These are phyloP conservation scores for Chaetomium fimeti DNA, from an alignment of 495 filamentous ascomycete species.

Conservation along the genomic window DNA sequence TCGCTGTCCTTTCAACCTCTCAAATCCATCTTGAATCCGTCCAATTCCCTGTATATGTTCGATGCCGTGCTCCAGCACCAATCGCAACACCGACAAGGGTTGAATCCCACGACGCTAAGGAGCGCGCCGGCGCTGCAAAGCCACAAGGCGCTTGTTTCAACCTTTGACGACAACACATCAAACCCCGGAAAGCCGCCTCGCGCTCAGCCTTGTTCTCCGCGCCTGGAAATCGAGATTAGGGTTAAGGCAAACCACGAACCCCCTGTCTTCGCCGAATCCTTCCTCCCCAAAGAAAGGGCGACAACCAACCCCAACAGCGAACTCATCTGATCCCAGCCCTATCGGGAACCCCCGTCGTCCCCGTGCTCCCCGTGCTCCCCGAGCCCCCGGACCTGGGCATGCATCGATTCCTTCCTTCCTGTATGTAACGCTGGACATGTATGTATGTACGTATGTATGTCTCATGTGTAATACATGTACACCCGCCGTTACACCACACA, in stretches of 20 bases:
- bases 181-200: not conserved
- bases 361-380: not conserved
- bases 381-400: not conserved
- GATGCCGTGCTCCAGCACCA: not conserved
- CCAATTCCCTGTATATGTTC: not conserved
- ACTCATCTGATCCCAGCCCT: not conserved
- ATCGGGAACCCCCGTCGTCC: not conserved
- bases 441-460: too few species aligned
- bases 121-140: not conserved
- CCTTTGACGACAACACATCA: not conserved
- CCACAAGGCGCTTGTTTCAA: slow-evolving; percentile 10
- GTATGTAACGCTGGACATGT: too few species aligned
- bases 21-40: not conserved
- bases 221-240: not conserved
- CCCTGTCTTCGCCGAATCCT: not conserved
- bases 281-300: not conserved
- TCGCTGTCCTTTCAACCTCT: not conserved
- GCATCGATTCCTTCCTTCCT: not conserved
- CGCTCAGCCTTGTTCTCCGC: not conserved
- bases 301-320: not conserved
- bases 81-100: not conserved
- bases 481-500: not conserved
- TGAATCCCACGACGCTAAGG: not conserved
- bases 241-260: not conserved
- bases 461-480: not conserved